These are phyloP conservation scores for Mallotus japonicus DNA, from an alignment of 441 rosid species.

Conservation along the genomic window DNA sequence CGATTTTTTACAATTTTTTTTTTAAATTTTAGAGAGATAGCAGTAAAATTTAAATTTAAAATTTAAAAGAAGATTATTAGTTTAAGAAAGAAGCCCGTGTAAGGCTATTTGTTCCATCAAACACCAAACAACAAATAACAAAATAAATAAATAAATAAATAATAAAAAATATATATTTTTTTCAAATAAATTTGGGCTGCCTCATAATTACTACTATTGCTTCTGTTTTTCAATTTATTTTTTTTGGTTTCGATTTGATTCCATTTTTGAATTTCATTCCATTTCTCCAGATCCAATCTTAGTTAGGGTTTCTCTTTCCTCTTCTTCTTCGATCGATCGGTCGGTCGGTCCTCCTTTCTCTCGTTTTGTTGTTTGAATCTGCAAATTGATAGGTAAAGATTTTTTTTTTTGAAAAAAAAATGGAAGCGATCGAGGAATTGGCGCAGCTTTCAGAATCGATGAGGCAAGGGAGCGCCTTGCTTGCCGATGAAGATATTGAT, in stretches of 20 bases:
- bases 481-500: constrained; percentile 86
- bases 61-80: not conserved
- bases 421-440: constrained; percentile 97
- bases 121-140: not conserved
- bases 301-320: constrained; percentile 29
- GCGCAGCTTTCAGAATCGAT: constrained; percentile 75
- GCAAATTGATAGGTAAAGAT: not conserved
- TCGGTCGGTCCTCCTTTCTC: no score
- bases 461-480: constrained; percentile 73
- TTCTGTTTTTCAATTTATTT: no score
- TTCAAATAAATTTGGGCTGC: constrained; percentile 11
- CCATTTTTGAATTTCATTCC: not conserved
- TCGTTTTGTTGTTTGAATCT: not conserved
- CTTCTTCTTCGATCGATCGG: not conserved
- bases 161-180: not conserved
- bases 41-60: no score
- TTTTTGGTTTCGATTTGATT: not conserved
- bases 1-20: no score
- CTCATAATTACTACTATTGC: not conserved
- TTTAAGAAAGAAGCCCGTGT: not conserved
- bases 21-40: no score
- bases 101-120: not conserved
- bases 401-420: constrained; percentile 12
- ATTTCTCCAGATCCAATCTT: constrained; percentile 28
- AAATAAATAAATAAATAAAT: no score